Conservation (phyloP, 2,329 filamentous ascomycete genomes). For the Thelonectria discophora region DNA sequence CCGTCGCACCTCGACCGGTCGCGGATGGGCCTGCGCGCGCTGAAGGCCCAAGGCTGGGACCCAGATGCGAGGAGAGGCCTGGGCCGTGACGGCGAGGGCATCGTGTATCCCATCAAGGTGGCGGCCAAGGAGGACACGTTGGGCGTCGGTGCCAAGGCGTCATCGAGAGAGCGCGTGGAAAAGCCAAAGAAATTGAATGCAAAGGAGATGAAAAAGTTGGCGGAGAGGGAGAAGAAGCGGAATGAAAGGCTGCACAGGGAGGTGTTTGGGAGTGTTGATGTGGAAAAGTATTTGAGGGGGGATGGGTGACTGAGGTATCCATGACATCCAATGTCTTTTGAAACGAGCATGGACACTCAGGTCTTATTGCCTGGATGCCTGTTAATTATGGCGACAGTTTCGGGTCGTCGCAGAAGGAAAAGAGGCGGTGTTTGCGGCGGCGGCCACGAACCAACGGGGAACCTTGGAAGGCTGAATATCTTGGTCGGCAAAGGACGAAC, state of each 20-base stretch:
- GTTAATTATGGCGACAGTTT: neutral
- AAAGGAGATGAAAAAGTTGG: slow-evolving; percentile 72
- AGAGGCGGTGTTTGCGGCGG: slow-evolving; percentile 13
- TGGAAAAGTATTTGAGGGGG: slow-evolving; percentile 75
- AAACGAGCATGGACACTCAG: slow-evolving; percentile 12
- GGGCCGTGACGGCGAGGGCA: slow-evolving; percentile 75
- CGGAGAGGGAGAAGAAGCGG: slow-evolving; percentile 68
- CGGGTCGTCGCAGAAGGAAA: neutral
- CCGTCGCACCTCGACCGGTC: slow-evolving; percentile 76
- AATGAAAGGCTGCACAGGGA: slow-evolving; percentile 71
- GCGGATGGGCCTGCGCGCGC: slow-evolving; percentile 73
- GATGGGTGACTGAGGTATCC: slow-evolving; percentile 30
- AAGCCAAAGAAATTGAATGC: slow-evolving; percentile 68
- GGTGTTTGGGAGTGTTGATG: slow-evolving; percentile 79
- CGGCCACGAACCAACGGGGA: slow-evolving; percentile 32
- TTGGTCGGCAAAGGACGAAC: too few relatives aligned
- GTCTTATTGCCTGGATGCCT: neutral
- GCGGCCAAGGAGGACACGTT: slow-evolving; percentile 77
- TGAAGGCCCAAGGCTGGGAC: slow-evolving; percentile 77
- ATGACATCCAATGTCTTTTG: neutral
- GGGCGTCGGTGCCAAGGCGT: slow-evolving; percentile 70
- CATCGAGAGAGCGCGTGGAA: slow-evolving; percentile 52
- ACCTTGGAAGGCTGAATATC: too few relatives aligned
- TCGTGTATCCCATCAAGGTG: slow-evolving; percentile 78
- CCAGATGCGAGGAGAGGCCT: slow-evolving; percentile 77